Conservation (phyloP, 176 grass and related monocot species). For the Eragrostis nindensis region DNA sequence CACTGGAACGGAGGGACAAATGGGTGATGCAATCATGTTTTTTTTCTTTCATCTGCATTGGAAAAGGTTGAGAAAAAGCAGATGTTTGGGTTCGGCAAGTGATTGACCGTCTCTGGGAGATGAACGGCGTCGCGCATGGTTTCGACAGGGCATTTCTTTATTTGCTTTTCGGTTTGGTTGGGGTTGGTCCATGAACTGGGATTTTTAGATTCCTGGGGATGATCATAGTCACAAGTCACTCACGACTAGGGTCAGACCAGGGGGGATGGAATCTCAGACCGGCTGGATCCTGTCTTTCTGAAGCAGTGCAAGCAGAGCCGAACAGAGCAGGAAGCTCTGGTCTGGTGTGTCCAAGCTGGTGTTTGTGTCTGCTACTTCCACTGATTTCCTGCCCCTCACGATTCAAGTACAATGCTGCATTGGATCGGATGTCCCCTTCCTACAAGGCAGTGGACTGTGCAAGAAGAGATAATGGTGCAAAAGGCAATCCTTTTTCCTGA, state of each 20-base stretch:
- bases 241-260: conserved; percentile 16
- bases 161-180: neutral
- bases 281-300: conserved; percentile 28
- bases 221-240: conserved; percentile 28
- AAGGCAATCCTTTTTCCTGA: neutral
- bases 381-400: too few species aligned
- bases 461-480: neutral
- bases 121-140: neutral
- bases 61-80: neutral
- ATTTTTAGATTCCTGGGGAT: neutral
- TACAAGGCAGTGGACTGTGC: neutral
- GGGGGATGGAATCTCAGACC: conserved; percentile 34
- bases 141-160: neutral
- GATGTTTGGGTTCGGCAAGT: conserved; percentile 36
- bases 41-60: neutral
- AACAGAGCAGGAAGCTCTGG: conserved; percentile 24
- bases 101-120: conserved; percentile 20
- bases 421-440: neutral
- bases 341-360: too few species aligned
- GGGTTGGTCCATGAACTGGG: conserved; percentile 14
- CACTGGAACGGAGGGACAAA: neutral
- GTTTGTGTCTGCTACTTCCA: too few species aligned
- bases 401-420: too few species aligned
- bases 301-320: neutral
- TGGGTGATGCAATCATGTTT: neutral